A percentile compares a stretch with the other conserved stretches of the same genome.
phyloP scores from a whole-genome alignment of 208 protist species.

The Phytomonas sp. region DNA sequence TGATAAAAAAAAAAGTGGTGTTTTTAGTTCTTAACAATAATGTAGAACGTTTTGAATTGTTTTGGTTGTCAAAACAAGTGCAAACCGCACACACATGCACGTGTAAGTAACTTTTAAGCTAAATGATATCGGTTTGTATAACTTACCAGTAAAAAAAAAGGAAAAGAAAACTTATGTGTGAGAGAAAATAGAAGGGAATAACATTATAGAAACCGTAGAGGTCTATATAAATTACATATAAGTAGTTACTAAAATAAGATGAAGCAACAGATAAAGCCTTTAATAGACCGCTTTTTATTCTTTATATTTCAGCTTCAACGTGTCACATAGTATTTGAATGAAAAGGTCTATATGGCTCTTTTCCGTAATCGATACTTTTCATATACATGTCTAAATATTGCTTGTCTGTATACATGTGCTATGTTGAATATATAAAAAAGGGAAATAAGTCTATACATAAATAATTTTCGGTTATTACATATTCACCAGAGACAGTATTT shows the following conservation, averaged over 20 bases:
- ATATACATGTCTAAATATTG: background rate
- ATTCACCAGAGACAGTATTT: background rate
- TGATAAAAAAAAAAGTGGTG: conserved; percentile 7
- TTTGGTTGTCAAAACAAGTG: background rate
- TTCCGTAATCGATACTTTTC: background rate
- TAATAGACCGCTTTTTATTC: background rate
- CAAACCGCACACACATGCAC: no score
- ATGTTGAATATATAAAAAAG: background rate
- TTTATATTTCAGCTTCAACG: background rate
- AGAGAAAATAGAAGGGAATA: conserved; percentile 6
- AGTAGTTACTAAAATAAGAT: conserved; percentile 5
- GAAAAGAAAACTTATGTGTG: conserved; percentile 7
- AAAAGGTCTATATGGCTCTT: background rate
- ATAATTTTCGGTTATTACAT: conserved; percentile 1
- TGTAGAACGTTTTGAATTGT: background rate
- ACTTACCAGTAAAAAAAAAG: conserved; percentile 10
- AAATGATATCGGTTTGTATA: background rate
- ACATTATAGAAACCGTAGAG: background rate
- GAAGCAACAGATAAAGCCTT: conserved; percentile 15
- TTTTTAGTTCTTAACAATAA: conserved; percentile 10
- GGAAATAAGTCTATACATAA: conserved; percentile 8
- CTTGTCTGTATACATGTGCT: background rate
- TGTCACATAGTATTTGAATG: background rate
- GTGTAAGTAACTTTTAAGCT: conserved; percentile 8
- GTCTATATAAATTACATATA: background rate